Base-by-base conservation (phyloP, 2,329 filamentous ascomycete species). In the Pestalotiopsis sp. region DNA sequence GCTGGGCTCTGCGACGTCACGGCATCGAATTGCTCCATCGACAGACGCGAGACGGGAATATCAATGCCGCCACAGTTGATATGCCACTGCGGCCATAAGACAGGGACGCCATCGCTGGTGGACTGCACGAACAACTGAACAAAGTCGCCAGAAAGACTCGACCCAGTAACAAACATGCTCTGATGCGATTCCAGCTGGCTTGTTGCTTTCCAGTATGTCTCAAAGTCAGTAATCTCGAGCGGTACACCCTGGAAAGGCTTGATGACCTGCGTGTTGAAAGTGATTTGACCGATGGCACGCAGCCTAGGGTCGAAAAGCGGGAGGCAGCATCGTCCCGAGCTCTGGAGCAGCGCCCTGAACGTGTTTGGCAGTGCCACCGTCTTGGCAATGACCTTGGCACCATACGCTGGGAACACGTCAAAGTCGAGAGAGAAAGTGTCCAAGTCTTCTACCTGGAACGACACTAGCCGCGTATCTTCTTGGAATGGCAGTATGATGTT, bases 121-220 rank as follows among this genome's bases (percentile, higher is more conserved):
- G 97, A 88, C 77, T 99, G 96, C 27, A 98, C 93, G 76, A 94
- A 97, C 7, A 99, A 83, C 68, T 95, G 90, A 27, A 97, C 91
- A 79, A 98, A 98, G 76, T 98, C 93, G n/a, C 96, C 96, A 2
- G 94, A 97, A 67, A 99, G 81, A 81, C 95, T 98, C 11, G 95
- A 98, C 0, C 95, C 96, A 0, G 95, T 98, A 20, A 99, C 94
- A 27, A 98, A 89, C 27, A 94, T 93, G 76, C 89, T 96, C 27
- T 92, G 92, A 61, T 94, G 93, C 65, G 93, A 91, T 78, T 97
- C 94, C 62, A 96, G 88, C 74, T 97, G 94, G 76, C 94, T 97
- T 1, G 96, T 99, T 0, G 95, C 95, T 81, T 98, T 99, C 96
- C 96, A 99, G 81, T 99, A 99, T 0, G 96, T 98, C 71, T 97